These are phyloP conservation scores for Eucalyptus regnans DNA, from an alignment of 345 rosid species.

Conservation along the genomic window DNA sequence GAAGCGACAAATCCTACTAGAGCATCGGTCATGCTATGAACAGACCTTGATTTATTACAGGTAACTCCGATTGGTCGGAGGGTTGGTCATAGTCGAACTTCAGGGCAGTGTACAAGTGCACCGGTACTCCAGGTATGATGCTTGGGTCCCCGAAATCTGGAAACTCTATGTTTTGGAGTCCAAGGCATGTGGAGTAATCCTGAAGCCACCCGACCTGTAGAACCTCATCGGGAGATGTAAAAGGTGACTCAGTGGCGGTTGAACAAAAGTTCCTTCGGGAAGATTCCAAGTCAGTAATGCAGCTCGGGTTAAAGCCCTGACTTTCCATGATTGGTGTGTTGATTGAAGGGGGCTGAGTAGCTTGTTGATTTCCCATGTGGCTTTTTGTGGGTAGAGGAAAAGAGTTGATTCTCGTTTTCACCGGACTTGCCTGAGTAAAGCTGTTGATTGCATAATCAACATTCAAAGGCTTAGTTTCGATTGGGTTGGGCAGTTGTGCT, in stretches of 20 bases:
- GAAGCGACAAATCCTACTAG: not conserved
- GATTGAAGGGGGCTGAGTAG: slow-evolving; percentile 17
- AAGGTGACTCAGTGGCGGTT: slow-evolving; percentile 8
- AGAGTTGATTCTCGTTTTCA: slow-evolving; percentile 1
- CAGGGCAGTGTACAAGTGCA: slow-evolving; percentile 25
- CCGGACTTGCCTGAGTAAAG: slow-evolving; percentile 4
- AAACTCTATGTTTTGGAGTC: slow-evolving; percentile 30
- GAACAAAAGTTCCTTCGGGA: slow-evolving; percentile 17
- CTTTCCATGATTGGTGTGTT: slow-evolving; percentile 12
- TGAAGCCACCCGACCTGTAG: slow-evolving; percentile 38
- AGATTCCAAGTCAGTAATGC: slow-evolving; percentile 22
- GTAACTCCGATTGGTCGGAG: slow-evolving; percentile 47
- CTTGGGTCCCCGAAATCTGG: slow-evolving; percentile 24
- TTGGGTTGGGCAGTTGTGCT: not conserved
- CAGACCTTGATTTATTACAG: slow-evolving; percentile 51
- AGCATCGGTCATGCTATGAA: slow-evolving; percentile 38
- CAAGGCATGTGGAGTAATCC: slow-evolving; percentile 30
- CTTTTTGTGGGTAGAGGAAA: slow-evolving; percentile 15
- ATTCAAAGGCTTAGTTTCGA: slow-evolving; percentile 20
- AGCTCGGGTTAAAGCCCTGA: slow-evolving; percentile 19
- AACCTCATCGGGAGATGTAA: slow-evolving; percentile 29
- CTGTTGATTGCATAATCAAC: slow-evolving; percentile 14
- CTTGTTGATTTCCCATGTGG: slow-evolving; percentile 5
- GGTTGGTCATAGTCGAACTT: slow-evolving; percentile 52
- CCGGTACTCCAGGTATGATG: slow-evolving; percentile 33